These are phyloP conservation scores for Parietichytrium sp. DNA, from an alignment of 108 stramenopile species.

Conservation along the genomic window DNA sequence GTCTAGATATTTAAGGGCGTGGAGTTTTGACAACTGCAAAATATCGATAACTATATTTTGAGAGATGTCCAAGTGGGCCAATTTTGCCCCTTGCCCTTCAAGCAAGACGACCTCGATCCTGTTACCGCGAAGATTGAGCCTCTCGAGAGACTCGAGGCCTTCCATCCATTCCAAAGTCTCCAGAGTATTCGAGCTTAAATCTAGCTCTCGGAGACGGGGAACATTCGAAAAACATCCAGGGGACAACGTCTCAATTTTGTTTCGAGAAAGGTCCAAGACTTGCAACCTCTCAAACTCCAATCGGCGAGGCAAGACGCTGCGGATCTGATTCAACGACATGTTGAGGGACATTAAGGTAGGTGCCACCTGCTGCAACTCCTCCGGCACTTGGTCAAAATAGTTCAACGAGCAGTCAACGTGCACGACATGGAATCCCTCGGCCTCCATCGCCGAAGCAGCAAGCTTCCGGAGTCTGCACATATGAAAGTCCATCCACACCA, in stretches of 20 bases:
- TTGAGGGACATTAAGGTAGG: neutral
- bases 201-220: constrained; percentile 5
- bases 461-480: neutral
- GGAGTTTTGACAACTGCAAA: neutral
- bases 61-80: neutral
- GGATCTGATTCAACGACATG: constrained; percentile 2
- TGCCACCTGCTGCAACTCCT: neutral
- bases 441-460: neutral
- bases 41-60: neutral
- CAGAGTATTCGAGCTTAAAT: constrained; percentile 21
- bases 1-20: neutral
- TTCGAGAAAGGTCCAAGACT: neutral
- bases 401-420: constrained; percentile 21
- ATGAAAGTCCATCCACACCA: neutral
- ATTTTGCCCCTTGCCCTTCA: too few relatives aligned
- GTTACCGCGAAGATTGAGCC: neutral
- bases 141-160: neutral
- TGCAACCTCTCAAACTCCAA: neutral
- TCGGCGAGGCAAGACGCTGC: neutral
- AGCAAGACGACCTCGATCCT: neutral
- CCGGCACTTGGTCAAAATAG: neutral
- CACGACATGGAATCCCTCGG: neutral
- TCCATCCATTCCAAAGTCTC: neutral
- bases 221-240: neutral
- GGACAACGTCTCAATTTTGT: neutral